phyloP scores from a whole-genome alignment of 1,139 yeast species.

The Geotrichum phurueaensis region DNA sequence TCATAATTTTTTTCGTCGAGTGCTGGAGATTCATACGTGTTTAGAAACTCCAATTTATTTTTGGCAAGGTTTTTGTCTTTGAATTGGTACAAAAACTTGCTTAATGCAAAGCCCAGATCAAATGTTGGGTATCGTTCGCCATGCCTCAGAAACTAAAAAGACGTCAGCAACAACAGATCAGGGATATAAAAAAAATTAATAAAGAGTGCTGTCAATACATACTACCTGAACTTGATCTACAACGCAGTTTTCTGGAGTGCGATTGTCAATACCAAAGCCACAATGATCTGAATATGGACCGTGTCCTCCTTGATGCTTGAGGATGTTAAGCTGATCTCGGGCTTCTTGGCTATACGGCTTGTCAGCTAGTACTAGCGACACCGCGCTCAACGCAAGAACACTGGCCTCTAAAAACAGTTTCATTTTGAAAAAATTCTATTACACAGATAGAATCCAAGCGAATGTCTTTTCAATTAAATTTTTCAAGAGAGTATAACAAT shows the following conservation, averaged over 20 bases:
- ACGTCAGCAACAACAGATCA: constrained; percentile 17
- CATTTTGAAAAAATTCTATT: neutral
- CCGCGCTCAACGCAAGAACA: neutral
- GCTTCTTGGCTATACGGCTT: constrained; percentile 26
- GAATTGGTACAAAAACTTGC: constrained; percentile 5
- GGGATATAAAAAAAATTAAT: neutral
- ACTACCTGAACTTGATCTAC: constrained; percentile 56
- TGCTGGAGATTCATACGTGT: constrained; percentile 36
- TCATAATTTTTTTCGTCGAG: constrained; percentile 12
- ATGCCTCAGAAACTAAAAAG: constrained; percentile 48
- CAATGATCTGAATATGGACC: constrained; percentile 43
- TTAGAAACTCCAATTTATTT: constrained; percentile 36
- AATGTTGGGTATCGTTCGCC: constrained; percentile 64
- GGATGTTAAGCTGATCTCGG: constrained; percentile 30
- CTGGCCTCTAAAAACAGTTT: neutral
- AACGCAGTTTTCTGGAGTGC: constrained; percentile 46
- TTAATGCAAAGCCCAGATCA: neutral
- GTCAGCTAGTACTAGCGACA: neutral
- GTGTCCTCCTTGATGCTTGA: constrained; percentile 40
- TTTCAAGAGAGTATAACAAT: neutral
- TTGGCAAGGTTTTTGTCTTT: constrained; percentile 23
- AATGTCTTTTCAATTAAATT: neutral
- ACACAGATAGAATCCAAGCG: neutral
- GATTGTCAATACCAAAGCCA: constrained; percentile 42
- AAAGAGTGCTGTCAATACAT: neutral